Conservation (phyloP, 192 early-diverging fungal species). For the Linnemannia zychae region DNA sequence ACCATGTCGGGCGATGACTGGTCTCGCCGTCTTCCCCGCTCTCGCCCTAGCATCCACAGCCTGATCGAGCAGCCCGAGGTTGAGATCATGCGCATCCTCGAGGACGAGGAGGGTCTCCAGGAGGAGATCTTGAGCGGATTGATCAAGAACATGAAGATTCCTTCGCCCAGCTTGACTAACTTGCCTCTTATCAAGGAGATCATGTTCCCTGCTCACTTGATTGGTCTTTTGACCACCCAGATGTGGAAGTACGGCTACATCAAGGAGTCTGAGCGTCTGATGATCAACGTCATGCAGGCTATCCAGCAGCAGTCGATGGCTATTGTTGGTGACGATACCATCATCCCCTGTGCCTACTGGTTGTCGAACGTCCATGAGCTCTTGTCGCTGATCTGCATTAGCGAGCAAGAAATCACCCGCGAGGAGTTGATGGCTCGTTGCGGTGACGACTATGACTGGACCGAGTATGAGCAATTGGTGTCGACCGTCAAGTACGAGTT, state of each 20-base stretch:
- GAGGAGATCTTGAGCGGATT: constrained; percentile 93
- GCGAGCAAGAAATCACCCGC: constrained; percentile 52
- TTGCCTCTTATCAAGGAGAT: constrained; percentile 88
- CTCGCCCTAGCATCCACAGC: constrained; percentile 54
- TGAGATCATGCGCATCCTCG: constrained; percentile 72
- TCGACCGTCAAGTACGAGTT: constrained; percentile 91
- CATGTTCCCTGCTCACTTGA: constrained; percentile 96
- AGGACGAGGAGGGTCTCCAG: constrained; percentile 72
- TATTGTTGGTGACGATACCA: constrained; percentile 80
- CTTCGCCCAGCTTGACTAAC: constrained; percentile 84
- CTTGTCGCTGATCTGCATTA: constrained; percentile 81
- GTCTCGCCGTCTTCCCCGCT: constrained; percentile 47
- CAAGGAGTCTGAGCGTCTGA: constrained; percentile 84
- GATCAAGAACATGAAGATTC: constrained; percentile 91
- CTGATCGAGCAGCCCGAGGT: constrained; percentile 51
- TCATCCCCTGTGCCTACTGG: constrained; percentile 93
- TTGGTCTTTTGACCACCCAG: constrained; percentile 87
- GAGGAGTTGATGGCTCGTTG: constrained; percentile 68
- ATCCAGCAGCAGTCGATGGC: constrained; percentile 81
- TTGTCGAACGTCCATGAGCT: constrained; percentile 97
- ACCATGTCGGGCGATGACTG: constrained; percentile 54
- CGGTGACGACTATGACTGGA: constrained; percentile 75
- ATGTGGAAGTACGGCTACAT: constrained; percentile 90
- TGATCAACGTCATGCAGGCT: constrained; percentile 90
- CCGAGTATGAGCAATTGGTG: constrained; percentile 84